These are phyloP conservation scores for Hyaloperonospora arabidopsidis DNA, from an alignment of 352 stramenopile species.

Conservation along the genomic window DNA sequence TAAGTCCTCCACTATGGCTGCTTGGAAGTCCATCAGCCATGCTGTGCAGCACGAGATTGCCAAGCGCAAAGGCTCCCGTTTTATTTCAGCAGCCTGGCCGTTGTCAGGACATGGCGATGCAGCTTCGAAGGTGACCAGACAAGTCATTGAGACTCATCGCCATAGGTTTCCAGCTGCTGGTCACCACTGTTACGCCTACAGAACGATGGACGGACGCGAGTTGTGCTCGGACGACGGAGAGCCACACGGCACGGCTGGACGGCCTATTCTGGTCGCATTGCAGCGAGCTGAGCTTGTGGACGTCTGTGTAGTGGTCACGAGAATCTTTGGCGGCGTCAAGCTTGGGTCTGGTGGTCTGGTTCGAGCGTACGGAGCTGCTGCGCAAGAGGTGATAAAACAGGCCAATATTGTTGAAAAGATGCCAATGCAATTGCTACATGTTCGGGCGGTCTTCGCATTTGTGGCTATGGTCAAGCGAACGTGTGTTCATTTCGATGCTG, in stretches of 20 bases:
- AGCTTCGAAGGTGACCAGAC: conserved; percentile 36
- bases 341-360: conserved; percentile 66
- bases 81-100: conserved; percentile 63
- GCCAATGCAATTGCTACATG: conserved; percentile 29
- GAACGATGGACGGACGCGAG: conserved; percentile 42
- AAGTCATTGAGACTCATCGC: conserved; percentile 38
- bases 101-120: conserved; percentile 20
- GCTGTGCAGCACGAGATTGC: conserved; percentile 63
- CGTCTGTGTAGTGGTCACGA: conserved; percentile 62
- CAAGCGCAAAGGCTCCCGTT: conserved; percentile 79
- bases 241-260: conserved; percentile 60
- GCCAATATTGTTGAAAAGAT: conserved; percentile 49
- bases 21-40: conserved; percentile 37
- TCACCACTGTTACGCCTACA: conserved; percentile 74
- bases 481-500: conserved; percentile 34
- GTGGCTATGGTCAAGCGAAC: conserved; percentile 39
- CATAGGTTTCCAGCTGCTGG: conserved; percentile 44
- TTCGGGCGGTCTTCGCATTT: conserved; percentile 31
- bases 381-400: conserved; percentile 45
- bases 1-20: conserved; percentile 5
- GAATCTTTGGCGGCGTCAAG: conserved; percentile 68
- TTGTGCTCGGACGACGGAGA: conserved; percentile 70
- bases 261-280: conserved; percentile 52
- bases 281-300: conserved; percentile 58
- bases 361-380: conserved; percentile 56